Evolutionary conservation across 805 yeast genomes (phyloP).

Genomic region (Torulaspora franciscae): DNA sequence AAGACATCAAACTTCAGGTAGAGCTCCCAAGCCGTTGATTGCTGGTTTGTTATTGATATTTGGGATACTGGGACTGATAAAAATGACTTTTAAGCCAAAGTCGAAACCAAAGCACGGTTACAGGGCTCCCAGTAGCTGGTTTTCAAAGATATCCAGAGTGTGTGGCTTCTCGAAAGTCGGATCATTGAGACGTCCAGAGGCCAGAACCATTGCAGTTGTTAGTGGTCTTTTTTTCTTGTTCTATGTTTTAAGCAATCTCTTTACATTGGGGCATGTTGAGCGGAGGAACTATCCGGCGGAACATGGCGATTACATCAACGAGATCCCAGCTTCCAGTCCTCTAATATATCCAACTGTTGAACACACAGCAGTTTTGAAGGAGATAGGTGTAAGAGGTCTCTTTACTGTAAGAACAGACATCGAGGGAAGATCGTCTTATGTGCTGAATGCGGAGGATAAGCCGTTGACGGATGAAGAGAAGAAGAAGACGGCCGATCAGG

Average conservation of each 20-base stretch:
- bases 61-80: slow-evolving; percentile 17
- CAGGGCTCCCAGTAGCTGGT: slow-evolving; percentile 9
- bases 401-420: slow-evolving; percentile 46
- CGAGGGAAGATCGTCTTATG: slow-evolving; percentile 39
- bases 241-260: slow-evolving; percentile 20
- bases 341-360: slow-evolving; percentile 73
- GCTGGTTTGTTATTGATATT: slow-evolving; percentile 17
- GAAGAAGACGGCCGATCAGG: slow-evolving; percentile 34
- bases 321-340: slow-evolving; percentile 46
- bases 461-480: slow-evolving; percentile 39
- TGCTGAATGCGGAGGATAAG: slow-evolving; percentile 39
- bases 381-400: slow-evolving; percentile 48
- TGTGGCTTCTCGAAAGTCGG: neutral
- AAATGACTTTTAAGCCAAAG: slow-evolving; percentile 32
- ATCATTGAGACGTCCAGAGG: slow-evolving; percentile 2
- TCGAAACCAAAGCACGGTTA: slow-evolving; percentile 19
- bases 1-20: neutral
- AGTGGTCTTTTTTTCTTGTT: slow-evolving; percentile 14
- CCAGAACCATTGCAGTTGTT: slow-evolving; percentile 7
- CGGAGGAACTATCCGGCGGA: slow-evolving; percentile 24
- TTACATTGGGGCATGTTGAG: slow-evolving; percentile 12
- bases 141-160: neutral
- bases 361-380: slow-evolving; percentile 57
- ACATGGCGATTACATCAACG: slow-evolving; percentile 45
- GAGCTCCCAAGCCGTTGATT: neutral